Conservation (phyloP, 2,329 filamentous ascomycete genomes). For the Triangularia verruculosa region DNA sequence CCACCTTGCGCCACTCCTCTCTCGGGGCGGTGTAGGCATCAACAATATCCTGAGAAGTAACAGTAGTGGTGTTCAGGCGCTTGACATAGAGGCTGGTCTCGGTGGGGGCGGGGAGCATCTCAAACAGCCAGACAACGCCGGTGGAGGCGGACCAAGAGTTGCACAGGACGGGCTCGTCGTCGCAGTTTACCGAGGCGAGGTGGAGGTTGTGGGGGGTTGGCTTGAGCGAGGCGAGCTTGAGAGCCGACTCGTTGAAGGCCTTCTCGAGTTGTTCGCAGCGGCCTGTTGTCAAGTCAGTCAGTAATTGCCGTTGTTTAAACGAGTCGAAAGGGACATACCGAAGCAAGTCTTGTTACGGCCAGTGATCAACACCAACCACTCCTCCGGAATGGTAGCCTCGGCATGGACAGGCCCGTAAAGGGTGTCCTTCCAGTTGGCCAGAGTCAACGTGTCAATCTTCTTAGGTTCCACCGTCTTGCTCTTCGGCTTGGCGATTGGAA, state of each 20-base stretch:
- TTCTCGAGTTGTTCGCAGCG: slow-evolving; percentile 62
- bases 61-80: slow-evolving; percentile 66
- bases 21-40: slow-evolving; percentile 52
- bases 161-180: slow-evolving; percentile 70
- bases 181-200: slow-evolving; percentile 70
- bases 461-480: slow-evolving; percentile 38
- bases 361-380: slow-evolving; percentile 73
- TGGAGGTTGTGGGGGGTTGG: slow-evolving; percentile 56
- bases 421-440: slow-evolving; percentile 69
- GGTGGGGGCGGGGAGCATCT: slow-evolving; percentile 62
- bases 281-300: slow-evolving; percentile 42
- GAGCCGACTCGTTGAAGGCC: slow-evolving; percentile 65
- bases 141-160: slow-evolving; percentile 67
- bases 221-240: slow-evolving; percentile 56
- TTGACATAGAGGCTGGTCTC: slow-evolving; percentile 63
- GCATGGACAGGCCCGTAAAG: slow-evolving; percentile 61
- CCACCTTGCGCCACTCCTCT: slow-evolving; percentile 42
- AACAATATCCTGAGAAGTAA: slow-evolving; percentile 61
- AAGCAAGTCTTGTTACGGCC: slow-evolving; percentile 78
- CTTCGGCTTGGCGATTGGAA: slow-evolving; percentile 37
- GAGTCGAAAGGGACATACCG: slow-evolving; percentile 42
- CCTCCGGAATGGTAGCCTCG: slow-evolving; percentile 60
- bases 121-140: slow-evolving; percentile 64
- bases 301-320: slow-evolving; percentile 1
- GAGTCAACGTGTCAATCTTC: slow-evolving; percentile 57